A percentile compares a stretch with the other conserved stretches of the same genome.
phyloP scores from a whole-genome alignment of 345 rosid genomes.

The Trapa incisa region DNA sequence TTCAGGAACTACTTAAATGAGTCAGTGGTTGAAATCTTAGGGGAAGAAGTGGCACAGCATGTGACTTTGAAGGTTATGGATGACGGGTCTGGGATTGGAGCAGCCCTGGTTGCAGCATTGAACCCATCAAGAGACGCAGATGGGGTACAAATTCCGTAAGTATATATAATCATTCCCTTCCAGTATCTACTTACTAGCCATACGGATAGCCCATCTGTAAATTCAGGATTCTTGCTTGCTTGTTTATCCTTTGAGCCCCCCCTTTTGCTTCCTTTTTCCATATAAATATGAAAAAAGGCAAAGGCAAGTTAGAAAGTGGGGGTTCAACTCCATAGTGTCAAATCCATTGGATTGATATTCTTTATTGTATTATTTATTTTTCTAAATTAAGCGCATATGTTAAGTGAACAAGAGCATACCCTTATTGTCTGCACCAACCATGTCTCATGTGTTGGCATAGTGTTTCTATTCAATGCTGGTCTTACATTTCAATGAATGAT shows the following conservation, averaged over 20 bases:
- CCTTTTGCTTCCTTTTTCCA: neutral
- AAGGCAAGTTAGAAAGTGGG: neutral
- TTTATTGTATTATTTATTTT: neutral
- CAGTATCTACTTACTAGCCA: slow-evolving; percentile 7
- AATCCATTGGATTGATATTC: slow-evolving; percentile 3
- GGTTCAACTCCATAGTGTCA: neutral
- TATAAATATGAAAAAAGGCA: neutral
- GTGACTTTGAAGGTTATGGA: slow-evolving; percentile 46
- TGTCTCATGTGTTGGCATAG: no score
- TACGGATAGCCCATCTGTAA: slow-evolving; percentile 41
- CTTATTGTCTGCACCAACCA: neutral
- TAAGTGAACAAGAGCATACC: neutral
- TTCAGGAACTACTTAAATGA: slow-evolving; percentile 81
- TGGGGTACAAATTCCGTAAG: slow-evolving; percentile 38
- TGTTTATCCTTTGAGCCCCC: neutral
- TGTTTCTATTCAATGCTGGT: no score
- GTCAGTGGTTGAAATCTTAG: slow-evolving; percentile 63
- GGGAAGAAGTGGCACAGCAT: slow-evolving; percentile 53
- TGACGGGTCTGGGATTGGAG: slow-evolving; percentile 86
- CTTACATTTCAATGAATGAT: no score
- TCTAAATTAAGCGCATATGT: neutral
- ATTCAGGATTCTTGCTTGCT: slow-evolving; percentile 29
- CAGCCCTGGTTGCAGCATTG: slow-evolving; percentile 79
- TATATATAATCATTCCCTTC: slow-evolving; percentile 18
- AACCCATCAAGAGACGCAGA: slow-evolving; percentile 32